These are phyloP conservation scores for Laburnicola sp. DNA, from an alignment of 2,329 filamentous ascomycete species.

Conservation along the genomic window DNA sequence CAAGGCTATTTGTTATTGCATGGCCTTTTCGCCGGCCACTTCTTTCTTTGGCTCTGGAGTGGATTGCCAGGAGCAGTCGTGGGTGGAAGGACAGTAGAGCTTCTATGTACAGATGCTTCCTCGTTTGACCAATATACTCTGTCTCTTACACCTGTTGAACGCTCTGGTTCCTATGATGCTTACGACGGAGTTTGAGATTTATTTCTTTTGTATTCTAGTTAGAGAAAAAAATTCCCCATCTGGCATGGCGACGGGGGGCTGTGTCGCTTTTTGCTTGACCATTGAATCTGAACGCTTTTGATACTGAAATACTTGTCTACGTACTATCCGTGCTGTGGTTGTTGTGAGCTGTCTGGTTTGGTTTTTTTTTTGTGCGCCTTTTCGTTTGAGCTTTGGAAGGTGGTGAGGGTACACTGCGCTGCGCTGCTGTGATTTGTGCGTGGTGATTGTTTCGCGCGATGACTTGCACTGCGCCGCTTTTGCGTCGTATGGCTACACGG, in stretches of 20 bases:
- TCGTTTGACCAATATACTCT: conserved; percentile 28
- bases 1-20: conserved; percentile 7
- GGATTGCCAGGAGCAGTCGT: conserved; percentile 15
- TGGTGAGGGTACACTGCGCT: too few relatives aligned
- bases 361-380: too few relatives aligned
- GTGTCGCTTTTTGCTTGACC: background rate
- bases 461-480: too few relatives aligned
- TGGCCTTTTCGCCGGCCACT: conserved; percentile 1
- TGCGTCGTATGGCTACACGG: too few relatives aligned
- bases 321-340: too few relatives aligned
- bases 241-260: background rate
- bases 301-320: background rate
- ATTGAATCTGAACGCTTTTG: background rate
- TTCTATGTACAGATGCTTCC: conserved; percentile 14
- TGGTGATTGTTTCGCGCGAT: too few relatives aligned
- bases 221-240: background rate
- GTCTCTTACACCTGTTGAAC: conserved; percentile 12
- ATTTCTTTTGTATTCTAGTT: background rate
- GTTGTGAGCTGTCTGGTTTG: too few relatives aligned
- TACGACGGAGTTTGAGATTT: background rate
- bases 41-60: conserved; percentile 5
- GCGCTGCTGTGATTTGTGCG: too few relatives aligned
- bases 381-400: too few relatives aligned
- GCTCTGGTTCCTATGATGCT: background rate
- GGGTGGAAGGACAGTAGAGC: conserved; percentile 9